A percentile compares a stretch with the other conserved stretches of the same genome.
These are phyloP conservation scores for Candida nitratophila DNA, from an alignment of 805 yeast species.

Conservation along the genomic window DNA sequence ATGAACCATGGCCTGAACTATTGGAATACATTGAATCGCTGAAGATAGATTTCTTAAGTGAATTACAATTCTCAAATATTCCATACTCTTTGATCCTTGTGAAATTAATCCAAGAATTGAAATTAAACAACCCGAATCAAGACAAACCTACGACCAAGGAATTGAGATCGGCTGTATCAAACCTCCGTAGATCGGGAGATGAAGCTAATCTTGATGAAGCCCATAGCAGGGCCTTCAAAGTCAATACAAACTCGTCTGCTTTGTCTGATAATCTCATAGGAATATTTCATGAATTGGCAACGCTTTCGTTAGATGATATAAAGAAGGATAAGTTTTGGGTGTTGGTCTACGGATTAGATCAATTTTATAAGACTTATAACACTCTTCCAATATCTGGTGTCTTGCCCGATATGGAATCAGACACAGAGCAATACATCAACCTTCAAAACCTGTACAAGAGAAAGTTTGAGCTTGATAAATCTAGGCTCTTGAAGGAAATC, in stretches of 20 bases:
- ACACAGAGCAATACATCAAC: slow-evolving; percentile 51
- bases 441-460: slow-evolving; percentile 51
- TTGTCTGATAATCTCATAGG: slow-evolving; percentile 20
- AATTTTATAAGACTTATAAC: slow-evolving; percentile 35
- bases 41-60: slow-evolving; percentile 39
- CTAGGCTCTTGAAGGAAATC: slow-evolving; percentile 26
- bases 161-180: slow-evolving; percentile 10
- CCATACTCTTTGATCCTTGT: slow-evolving; percentile 63
- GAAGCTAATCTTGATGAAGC: slow-evolving; percentile 29
- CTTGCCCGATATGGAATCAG: slow-evolving; percentile 85
- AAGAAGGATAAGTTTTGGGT: slow-evolving; percentile 46
- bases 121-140: slow-evolving; percentile 8
- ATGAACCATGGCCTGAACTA: slow-evolving; percentile 67
- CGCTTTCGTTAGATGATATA: slow-evolving; percentile 1
- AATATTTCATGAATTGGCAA: slow-evolving; percentile 19
- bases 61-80: slow-evolving; percentile 39
- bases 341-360: slow-evolving; percentile 44
- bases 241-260: slow-evolving; percentile 29
- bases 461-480: slow-evolving; percentile 45
- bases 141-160: slow-evolving; percentile 16
- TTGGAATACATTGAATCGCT: slow-evolving; percentile 40
- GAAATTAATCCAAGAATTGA: slow-evolving; percentile 43
- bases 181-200: slow-evolving; percentile 15
- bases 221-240: slow-evolving; percentile 35
- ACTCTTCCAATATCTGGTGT: slow-evolving; percentile 66